Base-by-base conservation (phyloP, 1,284 basidiomycete genomes). In the Apiotrichum porosum region DNA sequence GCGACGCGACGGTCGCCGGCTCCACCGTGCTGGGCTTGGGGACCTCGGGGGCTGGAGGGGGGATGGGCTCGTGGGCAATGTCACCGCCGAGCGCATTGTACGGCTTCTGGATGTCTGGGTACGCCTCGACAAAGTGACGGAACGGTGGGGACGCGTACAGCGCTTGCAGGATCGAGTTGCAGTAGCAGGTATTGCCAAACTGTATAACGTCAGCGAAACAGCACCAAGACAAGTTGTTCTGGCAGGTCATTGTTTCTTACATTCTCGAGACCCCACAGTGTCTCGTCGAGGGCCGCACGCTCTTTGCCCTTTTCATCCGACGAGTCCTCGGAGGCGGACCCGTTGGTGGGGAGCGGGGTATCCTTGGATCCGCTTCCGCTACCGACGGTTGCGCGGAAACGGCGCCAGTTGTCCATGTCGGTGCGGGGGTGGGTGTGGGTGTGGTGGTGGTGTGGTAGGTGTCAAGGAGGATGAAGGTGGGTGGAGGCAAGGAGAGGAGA, bases 81-180 rank as follows among this genome's bases (percentile, higher is more conserved):
- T 35, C 32, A 9, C 55, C 55, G 14, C 65, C 71, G 23, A 71
- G 54, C n/a, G 61, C 66, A 42, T 65, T 63, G 42, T 63, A 62
- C 24, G 71, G 66, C 24, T 63, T 60, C 15, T 53, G 53, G 13
- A 62, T 51, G 48, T 69, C 63, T 21, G 78, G 72, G 51, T 82
- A 79, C 41, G 83, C 78, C 40, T 82, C 77, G 54, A 90, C 75
- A 49, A 87, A 83, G 36, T 86, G 81, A 33, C 87, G 79, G 65
- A 91, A 88, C 0, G 87, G 86, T n/a, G 78, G 72, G 58, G 86
- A 88, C 58, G 85, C 86, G 74, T 97, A 98, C 46, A 98, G 82
- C 0, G 94, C 86, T 72, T 98, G 94, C 10, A 98, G 80, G 23
- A 98, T 89, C 15, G 94, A 97, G 75, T 97, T 98, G 76, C 88